phyloP scores from a whole-genome alignment of 176 grass and related monocot genomes.

The Areca catechu region DNA sequence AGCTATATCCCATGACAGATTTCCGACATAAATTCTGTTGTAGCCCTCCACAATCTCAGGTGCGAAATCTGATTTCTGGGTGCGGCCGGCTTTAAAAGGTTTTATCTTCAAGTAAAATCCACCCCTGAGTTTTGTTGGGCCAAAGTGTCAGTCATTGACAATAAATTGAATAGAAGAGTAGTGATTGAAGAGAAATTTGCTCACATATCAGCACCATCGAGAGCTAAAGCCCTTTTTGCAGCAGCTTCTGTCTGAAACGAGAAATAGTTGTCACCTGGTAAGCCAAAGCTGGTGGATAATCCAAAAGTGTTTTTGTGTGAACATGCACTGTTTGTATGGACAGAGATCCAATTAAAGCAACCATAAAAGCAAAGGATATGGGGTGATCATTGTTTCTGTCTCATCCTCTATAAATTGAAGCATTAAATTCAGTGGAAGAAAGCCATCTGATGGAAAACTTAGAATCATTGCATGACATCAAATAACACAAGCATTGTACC shows the following conservation, averaged over 20 bases:
- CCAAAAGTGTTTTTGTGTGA: too few species aligned
- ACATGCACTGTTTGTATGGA: too few species aligned
- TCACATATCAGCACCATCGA: constrained; percentile 98
- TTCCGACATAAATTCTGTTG: constrained; percentile 83
- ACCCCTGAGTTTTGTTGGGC: constrained; percentile 49
- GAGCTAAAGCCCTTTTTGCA: constrained; percentile 67
- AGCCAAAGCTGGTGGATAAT: too few species aligned
- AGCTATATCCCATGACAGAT: constrained; percentile 82
- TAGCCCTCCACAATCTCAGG: constrained; percentile 81
- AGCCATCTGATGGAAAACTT: too few species aligned
- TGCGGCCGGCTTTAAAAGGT: constrained; percentile 50
- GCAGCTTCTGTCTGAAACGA: constrained; percentile 68
- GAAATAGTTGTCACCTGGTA: background rate
- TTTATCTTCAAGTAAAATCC: constrained; percentile 91
- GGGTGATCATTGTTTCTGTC: too few species aligned
- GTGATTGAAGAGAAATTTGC: constrained; percentile 1
- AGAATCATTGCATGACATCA: too few species aligned
- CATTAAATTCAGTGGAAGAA: too few species aligned
- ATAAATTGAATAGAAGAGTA: background rate
- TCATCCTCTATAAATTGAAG: too few species aligned
- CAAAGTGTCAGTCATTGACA: background rate
- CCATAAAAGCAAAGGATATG: too few species aligned
- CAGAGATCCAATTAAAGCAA: too few species aligned
- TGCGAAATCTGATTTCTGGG: constrained; percentile 59
- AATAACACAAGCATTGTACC: too few species aligned